Evolutionary conservation across 2,329 filamentous ascomycete species (phyloP).

Genomic region (Xenoacremonium recifei): DNA sequence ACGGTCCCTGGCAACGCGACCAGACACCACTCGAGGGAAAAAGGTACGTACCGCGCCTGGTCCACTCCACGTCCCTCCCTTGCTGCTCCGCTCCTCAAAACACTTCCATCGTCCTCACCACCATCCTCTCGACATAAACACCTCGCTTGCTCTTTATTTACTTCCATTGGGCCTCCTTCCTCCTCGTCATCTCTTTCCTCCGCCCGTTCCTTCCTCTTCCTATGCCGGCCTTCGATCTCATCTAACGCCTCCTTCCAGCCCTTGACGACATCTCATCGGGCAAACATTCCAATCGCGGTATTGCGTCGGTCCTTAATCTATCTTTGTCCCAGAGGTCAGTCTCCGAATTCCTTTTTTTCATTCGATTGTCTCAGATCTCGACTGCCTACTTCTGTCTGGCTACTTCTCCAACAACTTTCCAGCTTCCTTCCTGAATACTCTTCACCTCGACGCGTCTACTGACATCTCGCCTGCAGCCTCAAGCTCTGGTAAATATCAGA

Average conservation of each 20-base stretch:
- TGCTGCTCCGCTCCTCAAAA: conserved; percentile 36
- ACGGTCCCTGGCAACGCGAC: conserved; percentile 24
- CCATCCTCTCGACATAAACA: conserved; percentile 32
- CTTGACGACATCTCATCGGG: conserved; percentile 24
- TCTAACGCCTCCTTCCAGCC: conserved; percentile 29
- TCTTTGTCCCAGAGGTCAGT: conserved; percentile 36
- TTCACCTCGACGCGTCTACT: conserved; percentile 24
- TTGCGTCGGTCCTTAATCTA: conserved; percentile 31
- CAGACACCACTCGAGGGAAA: conserved; percentile 22
- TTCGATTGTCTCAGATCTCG: conserved; percentile 30
- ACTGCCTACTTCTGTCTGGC: conserved; percentile 4
- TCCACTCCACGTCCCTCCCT: conserved; percentile 29
- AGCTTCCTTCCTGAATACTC: conserved; percentile 8
- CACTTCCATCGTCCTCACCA: conserved; percentile 35
- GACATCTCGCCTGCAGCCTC: conserved; percentile 15
- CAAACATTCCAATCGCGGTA: conserved; percentile 38
- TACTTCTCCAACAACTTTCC: conserved; percentile 12
- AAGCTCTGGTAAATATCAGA: conserved; percentile 17
- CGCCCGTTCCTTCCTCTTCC: too few relatives aligned
- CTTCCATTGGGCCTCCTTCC: not conserved
- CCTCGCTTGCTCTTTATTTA: conserved; percentile 25
- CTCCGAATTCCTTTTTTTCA: conserved; percentile 24
- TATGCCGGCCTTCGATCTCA: too few relatives aligned
- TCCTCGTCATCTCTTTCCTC: too few relatives aligned
- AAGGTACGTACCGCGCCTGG: conserved; percentile 32